phyloP scores from a whole-genome alignment of 139 green algal species.

The Chlorella sp. region DNA sequence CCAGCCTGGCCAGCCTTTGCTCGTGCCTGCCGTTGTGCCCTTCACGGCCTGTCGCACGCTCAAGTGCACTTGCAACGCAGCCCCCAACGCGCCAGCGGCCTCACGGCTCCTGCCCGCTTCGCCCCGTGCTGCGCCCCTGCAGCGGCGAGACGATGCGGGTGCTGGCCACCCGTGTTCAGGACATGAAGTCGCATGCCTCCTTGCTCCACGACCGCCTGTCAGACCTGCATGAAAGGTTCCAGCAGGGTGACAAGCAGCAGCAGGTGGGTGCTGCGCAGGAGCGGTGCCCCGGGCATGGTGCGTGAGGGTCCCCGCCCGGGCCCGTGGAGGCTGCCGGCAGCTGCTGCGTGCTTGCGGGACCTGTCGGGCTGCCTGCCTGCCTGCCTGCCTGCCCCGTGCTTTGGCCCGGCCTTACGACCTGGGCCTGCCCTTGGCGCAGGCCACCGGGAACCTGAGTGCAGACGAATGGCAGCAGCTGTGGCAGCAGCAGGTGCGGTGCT shows the following conservation, averaged over 20 bases:
- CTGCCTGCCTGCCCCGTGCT: neutral
- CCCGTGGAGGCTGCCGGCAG: neutral
- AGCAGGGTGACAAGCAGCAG: neutral
- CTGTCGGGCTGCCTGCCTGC: neutral
- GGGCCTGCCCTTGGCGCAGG: neutral
- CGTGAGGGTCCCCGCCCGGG: neutral
- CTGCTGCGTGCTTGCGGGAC: neutral
- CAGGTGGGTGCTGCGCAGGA: neutral
- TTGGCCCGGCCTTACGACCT: no score
- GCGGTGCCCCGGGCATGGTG: neutral
- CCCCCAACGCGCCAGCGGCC: no score
- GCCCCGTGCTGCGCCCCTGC: no score
- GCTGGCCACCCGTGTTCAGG: no score
- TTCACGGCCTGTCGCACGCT: no score
- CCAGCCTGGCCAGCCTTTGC: no score
- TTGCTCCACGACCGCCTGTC: neutral
- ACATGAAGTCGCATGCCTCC: neutral
- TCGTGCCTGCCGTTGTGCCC: no score
- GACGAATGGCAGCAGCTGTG: constrained; percentile 8
- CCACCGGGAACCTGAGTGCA: neutral
- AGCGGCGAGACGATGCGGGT: no score
- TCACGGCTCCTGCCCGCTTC: no score
- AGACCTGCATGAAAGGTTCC: neutral
- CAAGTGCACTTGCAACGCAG: no score
- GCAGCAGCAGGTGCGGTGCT: neutral